phyloP scores from a whole-genome alignment of 495 filamentous ascomycete species.

The Trichoderma parareesei region DNA sequence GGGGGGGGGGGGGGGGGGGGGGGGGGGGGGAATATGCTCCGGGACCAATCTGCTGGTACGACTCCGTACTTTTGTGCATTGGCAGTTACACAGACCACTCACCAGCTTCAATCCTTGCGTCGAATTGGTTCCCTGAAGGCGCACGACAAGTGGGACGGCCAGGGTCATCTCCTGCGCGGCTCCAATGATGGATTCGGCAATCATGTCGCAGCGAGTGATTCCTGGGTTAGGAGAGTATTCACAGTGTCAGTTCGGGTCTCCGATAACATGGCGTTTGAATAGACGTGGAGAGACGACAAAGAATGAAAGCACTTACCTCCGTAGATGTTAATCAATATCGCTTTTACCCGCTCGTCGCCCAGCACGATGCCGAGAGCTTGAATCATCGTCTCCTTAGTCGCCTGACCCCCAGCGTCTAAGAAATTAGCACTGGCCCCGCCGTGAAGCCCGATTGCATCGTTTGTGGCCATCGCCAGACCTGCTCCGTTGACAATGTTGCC shows the following conservation, averaged over 20 bases:
- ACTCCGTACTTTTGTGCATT: too few relatives aligned
- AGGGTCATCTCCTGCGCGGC: constrained; percentile 65
- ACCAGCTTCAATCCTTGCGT: constrained; percentile 69
- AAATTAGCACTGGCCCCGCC: constrained; percentile 70
- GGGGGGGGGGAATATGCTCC: background rate
- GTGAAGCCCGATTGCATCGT: constrained; percentile 63
- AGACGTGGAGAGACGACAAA: too few relatives aligned
- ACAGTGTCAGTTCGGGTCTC: constrained; percentile 44
- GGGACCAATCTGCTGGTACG: background rate
- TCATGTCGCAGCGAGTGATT: constrained; percentile 55
- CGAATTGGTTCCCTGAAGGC: constrained; percentile 79
- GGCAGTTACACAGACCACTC: background rate
- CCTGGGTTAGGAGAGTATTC: constrained; percentile 24
- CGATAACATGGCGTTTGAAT: background rate
- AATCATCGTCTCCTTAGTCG: constrained; percentile 76
- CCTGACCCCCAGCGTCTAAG: constrained; percentile 85
- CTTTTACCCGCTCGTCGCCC: constrained; percentile 59
- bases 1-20: too few relatives aligned
- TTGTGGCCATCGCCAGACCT: constrained; percentile 87
- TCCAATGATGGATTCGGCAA: constrained; percentile 71
- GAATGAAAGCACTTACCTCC: constrained; percentile 43
- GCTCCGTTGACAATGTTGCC: constrained; percentile 82
- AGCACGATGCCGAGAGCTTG: constrained; percentile 65
- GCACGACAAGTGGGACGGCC: constrained; percentile 70
- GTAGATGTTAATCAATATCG: constrained; percentile 85